These are phyloP conservation scores for Scedosporium apiospermum DNA, from an alignment of 2,329 filamentous ascomycete genomes.

Conservation along the genomic window DNA sequence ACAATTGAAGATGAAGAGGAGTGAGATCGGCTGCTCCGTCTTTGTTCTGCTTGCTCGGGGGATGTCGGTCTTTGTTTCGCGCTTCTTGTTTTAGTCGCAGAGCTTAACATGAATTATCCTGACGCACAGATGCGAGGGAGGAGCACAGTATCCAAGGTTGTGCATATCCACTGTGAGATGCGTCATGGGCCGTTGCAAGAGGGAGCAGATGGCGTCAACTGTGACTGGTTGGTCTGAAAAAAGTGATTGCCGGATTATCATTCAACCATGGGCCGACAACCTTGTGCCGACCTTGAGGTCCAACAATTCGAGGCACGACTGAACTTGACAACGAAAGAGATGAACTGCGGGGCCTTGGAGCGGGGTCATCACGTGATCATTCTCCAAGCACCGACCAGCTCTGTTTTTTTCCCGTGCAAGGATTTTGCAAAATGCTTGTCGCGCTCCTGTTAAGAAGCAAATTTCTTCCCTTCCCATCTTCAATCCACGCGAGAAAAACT, in stretches of 20 bases:
- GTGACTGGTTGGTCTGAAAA: background rate
- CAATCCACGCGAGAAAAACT: slow-evolving; percentile 5
- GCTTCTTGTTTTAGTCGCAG: background rate
- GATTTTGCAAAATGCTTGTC: slow-evolving; percentile 8
- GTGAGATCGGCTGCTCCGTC: too few relatives aligned
- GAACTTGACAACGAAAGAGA: too few relatives aligned
- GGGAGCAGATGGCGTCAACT: background rate
- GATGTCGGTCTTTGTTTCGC: background rate
- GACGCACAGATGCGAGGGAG: background rate
- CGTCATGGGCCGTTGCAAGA: background rate
- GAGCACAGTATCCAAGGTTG: background rate
- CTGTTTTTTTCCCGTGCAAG: slow-evolving; percentile 16
- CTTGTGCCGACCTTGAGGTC: background rate
- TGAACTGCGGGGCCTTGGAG: background rate
- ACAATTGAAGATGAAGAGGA: too few relatives aligned
- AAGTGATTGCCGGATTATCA: background rate
- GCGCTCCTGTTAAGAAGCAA: slow-evolving; percentile 10
- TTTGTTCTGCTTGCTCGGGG: background rate
- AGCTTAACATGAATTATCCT: background rate
- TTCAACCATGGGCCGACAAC: background rate
- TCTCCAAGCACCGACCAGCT: slow-evolving; percentile 11
- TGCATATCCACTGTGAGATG: background rate
- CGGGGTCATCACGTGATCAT: slow-evolving; percentile 11
- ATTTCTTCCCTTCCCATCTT: background rate
- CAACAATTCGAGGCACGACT: too few relatives aligned